A percentile compares a stretch with the other conserved stretches of the same genome.
Evolutionary conservation across 73 alveolate species (phyloP).

Genomic region (Loxodes magnus): DNA sequence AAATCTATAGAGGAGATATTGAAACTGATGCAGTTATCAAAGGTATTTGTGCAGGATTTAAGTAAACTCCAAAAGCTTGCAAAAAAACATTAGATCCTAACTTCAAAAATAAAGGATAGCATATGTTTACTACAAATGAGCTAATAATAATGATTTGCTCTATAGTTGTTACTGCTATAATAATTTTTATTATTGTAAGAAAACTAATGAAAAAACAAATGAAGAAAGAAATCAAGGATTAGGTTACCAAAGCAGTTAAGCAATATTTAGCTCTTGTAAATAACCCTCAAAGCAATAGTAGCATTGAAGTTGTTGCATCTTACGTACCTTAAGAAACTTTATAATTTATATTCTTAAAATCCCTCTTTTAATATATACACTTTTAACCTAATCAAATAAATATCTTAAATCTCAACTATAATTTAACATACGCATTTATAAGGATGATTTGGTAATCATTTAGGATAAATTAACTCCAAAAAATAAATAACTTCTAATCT

Average conservation of each 20-base stretch:
- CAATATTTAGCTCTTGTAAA: conserved; percentile 13
- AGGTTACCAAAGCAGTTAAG: conserved; percentile 4
- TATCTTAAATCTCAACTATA: too few relatives aligned
- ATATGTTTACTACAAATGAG: background rate
- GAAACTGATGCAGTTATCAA: conserved; percentile 18
- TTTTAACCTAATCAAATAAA: too few relatives aligned
- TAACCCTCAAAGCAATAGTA: too few relatives aligned
- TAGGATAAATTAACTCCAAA: too few relatives aligned
- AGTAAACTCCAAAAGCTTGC: conserved; percentile 16
- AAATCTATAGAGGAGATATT: conserved; percentile 33
- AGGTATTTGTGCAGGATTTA: conserved; percentile 45
- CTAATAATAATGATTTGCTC: background rate
- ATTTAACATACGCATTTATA: too few relatives aligned
- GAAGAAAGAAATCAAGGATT: background rate
- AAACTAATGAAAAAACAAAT: conserved; percentile 2
- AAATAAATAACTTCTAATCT: too few relatives aligned
- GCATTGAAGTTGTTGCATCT: too few relatives aligned
- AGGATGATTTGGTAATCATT: too few relatives aligned
- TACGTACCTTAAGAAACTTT: too few relatives aligned
- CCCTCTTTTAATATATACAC: too few relatives aligned
- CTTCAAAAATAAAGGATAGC: background rate
- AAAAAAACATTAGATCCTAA: background rate
- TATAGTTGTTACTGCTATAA: background rate
- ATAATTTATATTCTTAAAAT: too few relatives aligned
- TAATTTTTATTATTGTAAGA: conserved; percentile 5